These are phyloP conservation scores for Sicyos edulis DNA, from an alignment of 306 rosid genomes.

Conservation along the genomic window DNA sequence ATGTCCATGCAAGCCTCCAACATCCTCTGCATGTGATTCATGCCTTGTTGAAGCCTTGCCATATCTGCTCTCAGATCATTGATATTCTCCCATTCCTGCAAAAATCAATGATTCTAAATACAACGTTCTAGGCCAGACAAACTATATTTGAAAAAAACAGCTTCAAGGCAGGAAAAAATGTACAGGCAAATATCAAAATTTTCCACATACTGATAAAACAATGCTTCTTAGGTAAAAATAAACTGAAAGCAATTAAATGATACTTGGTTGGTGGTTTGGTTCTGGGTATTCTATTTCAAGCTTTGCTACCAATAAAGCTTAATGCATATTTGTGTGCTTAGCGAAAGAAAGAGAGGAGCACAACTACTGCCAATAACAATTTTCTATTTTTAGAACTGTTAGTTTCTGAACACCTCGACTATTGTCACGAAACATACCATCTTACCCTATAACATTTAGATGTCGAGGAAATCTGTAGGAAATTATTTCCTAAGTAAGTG, in stretches of 20 bases:
- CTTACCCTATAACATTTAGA: too few species aligned
- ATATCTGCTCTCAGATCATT: slow-evolving; percentile 91
- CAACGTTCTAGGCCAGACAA: neutral
- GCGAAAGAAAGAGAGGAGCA: neutral
- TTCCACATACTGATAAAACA: neutral
- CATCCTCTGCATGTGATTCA: slow-evolving; percentile 99
- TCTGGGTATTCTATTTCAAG: neutral
- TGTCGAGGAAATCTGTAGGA: too few species aligned
- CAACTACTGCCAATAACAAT: neutral
- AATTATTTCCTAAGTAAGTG: too few species aligned
- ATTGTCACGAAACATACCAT: too few species aligned
- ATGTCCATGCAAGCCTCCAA: slow-evolving; percentile 99
- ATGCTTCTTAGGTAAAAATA: neutral
- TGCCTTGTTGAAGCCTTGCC: slow-evolving; percentile 98
- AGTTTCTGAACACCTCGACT: too few species aligned
- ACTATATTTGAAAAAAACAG: slow-evolving; percentile 2
- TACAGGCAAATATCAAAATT: neutral
- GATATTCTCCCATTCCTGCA: slow-evolving; percentile 96
- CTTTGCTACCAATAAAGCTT: slow-evolving; percentile 1
- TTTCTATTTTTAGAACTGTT: neutral
- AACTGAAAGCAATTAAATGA: slow-evolving; percentile 3
- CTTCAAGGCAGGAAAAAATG: neutral
- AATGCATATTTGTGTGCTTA: neutral
- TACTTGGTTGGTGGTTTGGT: neutral
- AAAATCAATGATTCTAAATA: slow-evolving; percentile 16